These are phyloP conservation scores for Holtermannia corniformis DNA, from an alignment of 768 basidiomycete genomes.

Conservation along the genomic window DNA sequence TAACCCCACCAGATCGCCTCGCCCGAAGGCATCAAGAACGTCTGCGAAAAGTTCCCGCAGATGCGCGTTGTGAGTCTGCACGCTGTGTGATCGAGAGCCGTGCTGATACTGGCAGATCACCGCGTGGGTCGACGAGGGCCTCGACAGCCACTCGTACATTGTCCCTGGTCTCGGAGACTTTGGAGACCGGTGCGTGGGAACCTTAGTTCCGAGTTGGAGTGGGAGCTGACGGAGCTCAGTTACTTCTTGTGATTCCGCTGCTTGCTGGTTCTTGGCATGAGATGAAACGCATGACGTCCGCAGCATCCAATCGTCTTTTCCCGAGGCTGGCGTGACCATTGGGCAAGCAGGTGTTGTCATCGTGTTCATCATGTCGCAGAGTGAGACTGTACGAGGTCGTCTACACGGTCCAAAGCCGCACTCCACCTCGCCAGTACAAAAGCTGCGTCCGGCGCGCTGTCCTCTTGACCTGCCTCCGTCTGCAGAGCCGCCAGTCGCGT, in stretches of 20 bases:
- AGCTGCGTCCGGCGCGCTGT: neutral
- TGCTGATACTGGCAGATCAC: slow-evolving; percentile 54
- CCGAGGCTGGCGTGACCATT: too few species aligned
- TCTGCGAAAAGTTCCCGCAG: slow-evolving; percentile 64
- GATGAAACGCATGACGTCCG: neutral
- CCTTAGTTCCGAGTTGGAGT: slow-evolving; percentile 1
- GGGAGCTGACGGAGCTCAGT: neutral
- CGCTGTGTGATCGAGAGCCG: neutral
- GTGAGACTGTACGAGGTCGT: too few species aligned
- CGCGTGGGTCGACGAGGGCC: slow-evolving; percentile 87
- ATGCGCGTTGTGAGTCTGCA: slow-evolving; percentile 59
- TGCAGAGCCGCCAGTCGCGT: neutral
- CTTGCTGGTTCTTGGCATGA: neutral
- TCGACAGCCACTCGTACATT: slow-evolving; percentile 85
- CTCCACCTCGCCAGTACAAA: neutral
- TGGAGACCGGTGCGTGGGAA: slow-evolving; percentile 51
- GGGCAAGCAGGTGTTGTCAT: too few species aligned
- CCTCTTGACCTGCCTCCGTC: neutral
- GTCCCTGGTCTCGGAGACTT: slow-evolving; percentile 96
- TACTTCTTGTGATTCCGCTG: neutral
- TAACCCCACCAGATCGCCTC: slow-evolving; percentile 58
- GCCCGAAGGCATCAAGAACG: slow-evolving; percentile 76
- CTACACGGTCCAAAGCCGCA: neutral
- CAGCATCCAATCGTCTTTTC: too few species aligned
- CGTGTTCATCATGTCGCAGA: too few species aligned